Conservation (phyloP, 2,329 filamentous ascomycete species). For the Penicillium sp. region DNA sequence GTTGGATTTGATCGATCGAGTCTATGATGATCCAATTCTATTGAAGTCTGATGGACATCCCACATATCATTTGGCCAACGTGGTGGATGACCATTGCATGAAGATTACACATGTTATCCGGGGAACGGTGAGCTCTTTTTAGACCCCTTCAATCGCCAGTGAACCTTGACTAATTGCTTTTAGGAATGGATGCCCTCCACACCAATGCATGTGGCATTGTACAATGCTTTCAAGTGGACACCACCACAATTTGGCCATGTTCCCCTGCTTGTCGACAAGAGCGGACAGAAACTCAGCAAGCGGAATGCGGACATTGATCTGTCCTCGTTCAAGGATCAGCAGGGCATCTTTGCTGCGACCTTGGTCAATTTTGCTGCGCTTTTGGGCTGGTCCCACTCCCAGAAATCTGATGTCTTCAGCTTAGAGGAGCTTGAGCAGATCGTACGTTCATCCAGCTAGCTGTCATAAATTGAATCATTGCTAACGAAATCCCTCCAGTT, state of each 20-base stretch:
- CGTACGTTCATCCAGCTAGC: conserved; percentile 50
- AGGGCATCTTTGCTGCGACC: conserved; percentile 65
- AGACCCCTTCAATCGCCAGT: background rate
- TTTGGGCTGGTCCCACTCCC: conserved; percentile 76
- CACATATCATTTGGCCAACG: conserved; percentile 96
- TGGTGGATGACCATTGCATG: conserved; percentile 96
- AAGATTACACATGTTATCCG: conserved; percentile 93
- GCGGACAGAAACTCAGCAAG: conserved; percentile 84
- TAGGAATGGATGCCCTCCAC: conserved; percentile 96
- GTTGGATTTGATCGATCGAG: conserved; percentile 49
- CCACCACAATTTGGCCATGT: conserved; percentile 79
- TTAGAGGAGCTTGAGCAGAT: conserved; percentile 71
- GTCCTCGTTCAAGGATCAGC: conserved; percentile 57
- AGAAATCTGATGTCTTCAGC: conserved; percentile 70
- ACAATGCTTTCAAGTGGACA: conserved; percentile 75
- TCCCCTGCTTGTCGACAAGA: conserved; percentile 69
- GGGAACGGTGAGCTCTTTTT: conserved; percentile 64
- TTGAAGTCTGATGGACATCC: conserved; percentile 90
- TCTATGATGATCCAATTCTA: conserved; percentile 82
- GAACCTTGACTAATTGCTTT: conserved; percentile 8
- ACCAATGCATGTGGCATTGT: conserved; percentile 74
- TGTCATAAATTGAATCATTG: background rate
- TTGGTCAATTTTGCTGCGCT: conserved; percentile 83
- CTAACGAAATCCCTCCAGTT: conserved; percentile 58
- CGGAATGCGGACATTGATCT: conserved; percentile 71